A percentile compares a stretch with the other conserved stretches of the same genome.
phyloP scores from a whole-genome alignment of 1,139 yeast genomes.

The Scheffersomyces insectosa region DNA sequence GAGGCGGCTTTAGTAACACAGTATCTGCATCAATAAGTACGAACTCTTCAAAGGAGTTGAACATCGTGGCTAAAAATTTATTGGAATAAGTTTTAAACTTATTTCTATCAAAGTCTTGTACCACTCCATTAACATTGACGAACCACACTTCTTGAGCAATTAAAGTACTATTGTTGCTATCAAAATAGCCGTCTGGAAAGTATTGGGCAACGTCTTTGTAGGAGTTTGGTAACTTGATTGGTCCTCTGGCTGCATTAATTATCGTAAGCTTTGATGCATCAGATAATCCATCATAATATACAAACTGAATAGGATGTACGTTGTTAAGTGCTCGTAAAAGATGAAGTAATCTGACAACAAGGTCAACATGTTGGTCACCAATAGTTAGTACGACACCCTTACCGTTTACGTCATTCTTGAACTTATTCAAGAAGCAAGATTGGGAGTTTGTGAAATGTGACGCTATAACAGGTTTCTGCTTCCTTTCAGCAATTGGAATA shows the following conservation, averaged over 20 bases:
- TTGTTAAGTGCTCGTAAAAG: conserved; percentile 32
- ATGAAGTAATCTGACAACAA: conserved; percentile 28
- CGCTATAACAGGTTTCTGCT: conserved; percentile 4
- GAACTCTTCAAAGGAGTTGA: conserved; percentile 21
- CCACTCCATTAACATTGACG: conserved; percentile 37
- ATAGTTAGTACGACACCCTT: conserved; percentile 38
- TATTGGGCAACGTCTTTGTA: too few relatives aligned
- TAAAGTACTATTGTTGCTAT: conserved; percentile 20
- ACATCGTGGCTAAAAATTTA: conserved; percentile 45
- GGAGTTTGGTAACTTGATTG: too few relatives aligned
- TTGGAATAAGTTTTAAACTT: conserved; percentile 43
- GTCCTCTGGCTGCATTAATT: conserved; percentile 15
- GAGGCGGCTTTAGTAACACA: conserved; percentile 19
- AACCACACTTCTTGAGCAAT: conserved; percentile 46
- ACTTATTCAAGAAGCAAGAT: conserved; percentile 1
- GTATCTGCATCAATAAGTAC: conserved; percentile 21
- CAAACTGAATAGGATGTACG: conserved; percentile 37
- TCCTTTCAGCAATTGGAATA: not conserved
- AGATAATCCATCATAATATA: conserved; percentile 20
- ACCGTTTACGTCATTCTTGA: conserved; percentile 23
- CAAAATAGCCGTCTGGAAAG: conserved; percentile 18
- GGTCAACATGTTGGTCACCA: conserved; percentile 27
- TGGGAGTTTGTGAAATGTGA: not conserved
- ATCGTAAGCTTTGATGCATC: conserved; percentile 23
- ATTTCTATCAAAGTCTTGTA: conserved; percentile 25